Conservation (phyloP, 208 protist genomes). For the Porcisia deanei region DNA sequence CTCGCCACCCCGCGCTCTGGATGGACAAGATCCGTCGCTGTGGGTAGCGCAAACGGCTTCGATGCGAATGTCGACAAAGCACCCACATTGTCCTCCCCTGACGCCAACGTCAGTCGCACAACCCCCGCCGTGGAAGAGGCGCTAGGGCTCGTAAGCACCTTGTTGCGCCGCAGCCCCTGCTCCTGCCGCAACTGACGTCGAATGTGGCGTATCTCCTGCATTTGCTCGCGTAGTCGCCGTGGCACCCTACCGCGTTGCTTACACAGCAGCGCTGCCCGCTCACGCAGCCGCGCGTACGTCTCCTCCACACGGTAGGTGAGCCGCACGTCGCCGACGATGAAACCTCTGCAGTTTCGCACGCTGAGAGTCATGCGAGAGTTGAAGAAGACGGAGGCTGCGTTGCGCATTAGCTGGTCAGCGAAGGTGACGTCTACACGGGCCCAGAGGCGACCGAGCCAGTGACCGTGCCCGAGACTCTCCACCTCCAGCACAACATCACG, state of each 20-base stretch:
- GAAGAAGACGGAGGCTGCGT: conserved; percentile 13
- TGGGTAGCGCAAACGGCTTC: conserved; percentile 3
- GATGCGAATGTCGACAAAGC: not conserved
- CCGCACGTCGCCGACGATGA: conserved; percentile 14
- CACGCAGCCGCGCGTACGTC: conserved; percentile 18
- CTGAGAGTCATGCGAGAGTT: not conserved
- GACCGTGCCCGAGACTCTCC: conserved; percentile 14
- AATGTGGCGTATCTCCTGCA: conserved; percentile 19
- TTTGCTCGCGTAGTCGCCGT: conserved; percentile 21
- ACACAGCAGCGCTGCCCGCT: conserved; percentile 6
- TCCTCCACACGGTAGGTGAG: conserved; percentile 15
- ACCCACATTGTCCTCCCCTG: not conserved
- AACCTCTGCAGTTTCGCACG: conserved; percentile 19
- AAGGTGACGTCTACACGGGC: not conserved
- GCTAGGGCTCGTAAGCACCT: not conserved
- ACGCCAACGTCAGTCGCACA: conserved; percentile 1
- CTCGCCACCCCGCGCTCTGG: not conserved
- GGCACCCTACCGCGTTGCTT: conserved; percentile 15
- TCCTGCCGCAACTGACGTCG: conserved; percentile 16
- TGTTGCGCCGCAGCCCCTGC: not conserved
- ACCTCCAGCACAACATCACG: conserved; percentile 25
- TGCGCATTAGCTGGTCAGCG: not conserved
- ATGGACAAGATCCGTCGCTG: not conserved
- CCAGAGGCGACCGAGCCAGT: conserved; percentile 29
- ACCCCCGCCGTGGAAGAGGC: not conserved